These are phyloP conservation scores for Sclerotinia nivalis DNA, from an alignment of 2,329 filamentous ascomycete genomes.

Conservation along the genomic window DNA sequence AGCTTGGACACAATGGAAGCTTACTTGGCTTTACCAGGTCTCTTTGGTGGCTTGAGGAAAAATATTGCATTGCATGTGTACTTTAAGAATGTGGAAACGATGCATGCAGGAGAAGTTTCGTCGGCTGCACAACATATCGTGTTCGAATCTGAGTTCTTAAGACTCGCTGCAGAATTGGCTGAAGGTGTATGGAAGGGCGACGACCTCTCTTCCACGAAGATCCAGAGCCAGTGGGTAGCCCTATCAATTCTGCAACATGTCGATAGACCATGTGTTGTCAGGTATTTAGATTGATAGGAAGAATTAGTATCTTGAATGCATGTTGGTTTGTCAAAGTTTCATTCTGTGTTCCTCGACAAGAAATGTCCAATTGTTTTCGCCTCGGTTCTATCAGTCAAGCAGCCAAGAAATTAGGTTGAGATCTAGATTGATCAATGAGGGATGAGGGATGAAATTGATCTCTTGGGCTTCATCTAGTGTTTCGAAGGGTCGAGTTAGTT, in stretches of 20 bases:
- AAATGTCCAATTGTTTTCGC: too few relatives aligned
- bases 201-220: background rate
- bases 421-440: too few relatives aligned
- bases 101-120: conserved; percentile 27
- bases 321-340: too few relatives aligned
- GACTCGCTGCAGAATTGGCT: conserved; percentile 18
- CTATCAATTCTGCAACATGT: background rate
- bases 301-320: too few relatives aligned
- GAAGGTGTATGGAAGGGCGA: background rate
- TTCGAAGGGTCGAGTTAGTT: too few relatives aligned
- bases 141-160: conserved; percentile 18
- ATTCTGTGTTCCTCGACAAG: too few relatives aligned
- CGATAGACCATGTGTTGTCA: too few relatives aligned
- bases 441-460: too few relatives aligned
- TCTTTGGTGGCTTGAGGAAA: conserved; percentile 26
- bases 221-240: background rate
- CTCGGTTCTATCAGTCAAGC: too few relatives aligned
- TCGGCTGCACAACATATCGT: conserved; percentile 18
- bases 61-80: conserved; percentile 25
- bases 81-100: conserved; percentile 29
- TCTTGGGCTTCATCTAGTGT: too few relatives aligned
- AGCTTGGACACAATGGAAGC: conserved; percentile 28
- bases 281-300: too few relatives aligned
- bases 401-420: too few relatives aligned
- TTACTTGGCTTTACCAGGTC: conserved; percentile 27